These are phyloP conservation scores for Celoporthe dispersa DNA, from an alignment of 2,329 filamentous ascomycete species.

Conservation along the genomic window DNA sequence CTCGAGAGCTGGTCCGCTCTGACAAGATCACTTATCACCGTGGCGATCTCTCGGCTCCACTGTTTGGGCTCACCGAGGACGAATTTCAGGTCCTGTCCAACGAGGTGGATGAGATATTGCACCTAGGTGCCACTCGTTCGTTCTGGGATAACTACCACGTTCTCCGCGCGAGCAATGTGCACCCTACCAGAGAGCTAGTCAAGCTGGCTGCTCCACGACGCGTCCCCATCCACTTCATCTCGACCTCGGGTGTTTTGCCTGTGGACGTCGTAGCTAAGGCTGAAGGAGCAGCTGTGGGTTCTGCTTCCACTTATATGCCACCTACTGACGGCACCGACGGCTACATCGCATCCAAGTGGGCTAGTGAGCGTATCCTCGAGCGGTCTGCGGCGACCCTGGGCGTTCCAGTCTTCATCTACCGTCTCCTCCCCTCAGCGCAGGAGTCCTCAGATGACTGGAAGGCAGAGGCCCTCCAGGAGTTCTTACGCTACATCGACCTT, in stretches of 20 bases:
- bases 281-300: background rate
- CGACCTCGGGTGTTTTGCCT: constrained; percentile 32
- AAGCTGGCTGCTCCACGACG: constrained; percentile 34
- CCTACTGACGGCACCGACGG: constrained; percentile 33
- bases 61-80: constrained; percentile 32
- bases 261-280: constrained; percentile 3
- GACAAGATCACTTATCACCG: constrained; percentile 28
- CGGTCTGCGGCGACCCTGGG: constrained; percentile 5
- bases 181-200: constrained; percentile 41
- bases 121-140: constrained; percentile 50
- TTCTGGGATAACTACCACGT: constrained; percentile 44
- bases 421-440: constrained; percentile 8
- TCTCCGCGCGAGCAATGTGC: constrained; percentile 42
- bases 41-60: constrained; percentile 36
- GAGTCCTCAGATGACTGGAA: background rate
- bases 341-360: constrained; percentile 42
- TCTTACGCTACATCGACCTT: background rate
- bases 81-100: constrained; percentile 19
- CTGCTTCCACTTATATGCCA: constrained; percentile 17
- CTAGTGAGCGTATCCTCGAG: constrained; percentile 39
- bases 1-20: background rate
- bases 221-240: constrained; percentile 40
- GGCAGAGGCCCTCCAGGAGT: background rate
- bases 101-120: constrained; percentile 52
- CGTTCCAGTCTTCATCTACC: constrained; percentile 17